Percentiles rank a stretch among this genome's conserved stretches.
Evolutionary conservation across 139 green algal genomes (phyloP).

Genomic region (Chlorella sp.): DNA sequence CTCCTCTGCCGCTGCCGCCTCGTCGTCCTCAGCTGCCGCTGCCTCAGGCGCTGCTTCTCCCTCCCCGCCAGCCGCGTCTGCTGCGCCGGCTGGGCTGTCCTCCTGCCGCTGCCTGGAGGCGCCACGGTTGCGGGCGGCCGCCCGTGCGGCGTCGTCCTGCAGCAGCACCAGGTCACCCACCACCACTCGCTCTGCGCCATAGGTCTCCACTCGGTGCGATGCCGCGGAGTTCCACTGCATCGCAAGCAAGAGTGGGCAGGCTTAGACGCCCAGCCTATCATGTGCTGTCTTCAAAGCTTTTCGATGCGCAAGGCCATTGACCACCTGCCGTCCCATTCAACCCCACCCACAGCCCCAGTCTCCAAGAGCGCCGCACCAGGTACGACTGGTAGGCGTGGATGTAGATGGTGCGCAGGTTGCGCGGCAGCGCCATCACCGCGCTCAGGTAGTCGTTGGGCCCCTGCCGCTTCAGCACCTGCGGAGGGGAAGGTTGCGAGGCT

Average conservation of each 20-base stretch:
- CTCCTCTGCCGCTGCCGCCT: constrained; percentile 5
- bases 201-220: constrained; percentile 51
- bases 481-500: too few relatives aligned
- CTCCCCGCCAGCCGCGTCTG: not conserved
- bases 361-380: constrained; percentile 42
- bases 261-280: too few relatives aligned
- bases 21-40: not conserved
- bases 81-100: not conserved
- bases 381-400: constrained; percentile 94
- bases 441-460: constrained; percentile 28
- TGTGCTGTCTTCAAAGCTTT: too few relatives aligned
- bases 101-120: not conserved
- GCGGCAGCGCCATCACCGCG: constrained; percentile 73
- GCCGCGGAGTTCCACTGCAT: constrained; percentile 81
- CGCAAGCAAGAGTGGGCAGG: too few relatives aligned
- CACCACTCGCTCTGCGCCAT: constrained; percentile 63
- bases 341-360: too few relatives aligned
- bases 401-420: constrained; percentile 92
- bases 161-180: constrained; percentile 76
- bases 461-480: constrained; percentile 36
- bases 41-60: not conserved
- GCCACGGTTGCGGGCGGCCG: constrained; percentile 10
- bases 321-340: too few relatives aligned
- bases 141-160: not conserved
- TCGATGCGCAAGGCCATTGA: too few relatives aligned